Evolutionary conservation across 139 green algal genomes (phyloP), one percentile per base, ranked within the genome.

Genomic region (Chlamydomonas sphaeroides): DNA sequence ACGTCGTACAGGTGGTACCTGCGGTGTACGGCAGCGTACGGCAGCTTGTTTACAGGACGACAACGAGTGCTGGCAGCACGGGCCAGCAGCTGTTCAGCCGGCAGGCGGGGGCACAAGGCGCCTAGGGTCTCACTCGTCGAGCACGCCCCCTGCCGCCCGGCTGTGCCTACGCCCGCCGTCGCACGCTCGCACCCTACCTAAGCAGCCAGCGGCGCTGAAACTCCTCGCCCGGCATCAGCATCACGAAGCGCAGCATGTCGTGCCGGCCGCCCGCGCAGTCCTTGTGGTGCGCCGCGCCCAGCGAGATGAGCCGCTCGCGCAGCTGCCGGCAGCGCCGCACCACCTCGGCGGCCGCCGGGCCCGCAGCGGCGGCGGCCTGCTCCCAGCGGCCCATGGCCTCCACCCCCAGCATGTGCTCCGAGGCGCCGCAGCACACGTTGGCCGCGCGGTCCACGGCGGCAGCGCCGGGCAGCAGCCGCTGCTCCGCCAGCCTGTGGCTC

Each of bases 1-100:
- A 53, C 10, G 49, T 78, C 70, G 35, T 53, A 78, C 51, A 78
- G 14, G 23, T 36, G 20, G 70, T 78, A 78, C 28, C 70, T 78
- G 69, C 59, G n/a, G 1, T 3, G 53, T n/a, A n/a, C n/a, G n/a
- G n/a, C n/a, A n/a, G n/a, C n/a, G n/a, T n/a, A n/a, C n/a, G n/a
- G n/a, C n/a, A n/a, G 53, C 5, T 62, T 28, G 23, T 10, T 30
- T 33, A 2, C 41, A 28, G 66, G 23, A 42, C 23, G 38, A 14
- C n/a, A 26, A 56, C 18, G 3, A 35, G 36, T 53, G 53, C 53
- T 30, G 17, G 53, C 53, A 30, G 11, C 20, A 17, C 53, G 21
- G 5, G 20, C 53, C 53, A 30, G 26, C 53, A 17, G 21, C 15
- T 10, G 26, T 62, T 10, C 53, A 28, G n/a, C n/a, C n/a, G n/a